Evolutionary conservation across 768 basidiomycete species (phyloP), one percentile per base, ranked within the genome.

Genomic region (Panaeolus cyanescens): DNA sequence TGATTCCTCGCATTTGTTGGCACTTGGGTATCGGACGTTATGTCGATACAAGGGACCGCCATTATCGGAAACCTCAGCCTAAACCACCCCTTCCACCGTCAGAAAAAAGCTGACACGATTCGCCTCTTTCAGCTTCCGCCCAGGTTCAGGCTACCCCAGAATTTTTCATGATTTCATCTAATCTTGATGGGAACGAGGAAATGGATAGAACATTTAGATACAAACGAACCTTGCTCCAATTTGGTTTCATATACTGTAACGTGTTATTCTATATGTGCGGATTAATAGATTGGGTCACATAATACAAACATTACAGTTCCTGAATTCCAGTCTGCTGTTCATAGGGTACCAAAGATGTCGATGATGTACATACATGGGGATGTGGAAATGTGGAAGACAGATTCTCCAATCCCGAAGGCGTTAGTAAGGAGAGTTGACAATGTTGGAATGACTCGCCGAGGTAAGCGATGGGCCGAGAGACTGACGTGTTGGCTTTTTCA

Each of bases 401-500:
- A 28, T 25, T 12, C 45, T n/a, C 45, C 60, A 54, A 40, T n/a
- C n/a, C n/a, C n/a, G n/a, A 33, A 59, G 54, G 42, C 19, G 50
- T 72, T 62, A 90, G 65, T 82, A 90, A 13, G 88, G 89, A 58
- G 81, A 74, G 65, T 92, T 87, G 55, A 92, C 91, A 59, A 92
- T 90, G 56, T 75, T 75, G 8, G 91, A 91, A 61, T 76, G 78
- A 66, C 85, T 85, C 39, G 75, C 74, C 40, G 79, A 71, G 22
- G 64, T 63, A 53, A 50, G 45, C 66, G 72, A 69, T 15, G 86
- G 82, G 30, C 81, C 81, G 39, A 92, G 83, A 3, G 92, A 93
- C 37, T 84, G 81, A 55, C 92, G 83, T 32, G 89, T 92, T 1
- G 94, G 95, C 74, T 85, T 89, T 77, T 85, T 89, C 62, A 99